phyloP scores from a whole-genome alignment of 2,329 filamentous ascomycete species.

The Apiospora hydei region DNA sequence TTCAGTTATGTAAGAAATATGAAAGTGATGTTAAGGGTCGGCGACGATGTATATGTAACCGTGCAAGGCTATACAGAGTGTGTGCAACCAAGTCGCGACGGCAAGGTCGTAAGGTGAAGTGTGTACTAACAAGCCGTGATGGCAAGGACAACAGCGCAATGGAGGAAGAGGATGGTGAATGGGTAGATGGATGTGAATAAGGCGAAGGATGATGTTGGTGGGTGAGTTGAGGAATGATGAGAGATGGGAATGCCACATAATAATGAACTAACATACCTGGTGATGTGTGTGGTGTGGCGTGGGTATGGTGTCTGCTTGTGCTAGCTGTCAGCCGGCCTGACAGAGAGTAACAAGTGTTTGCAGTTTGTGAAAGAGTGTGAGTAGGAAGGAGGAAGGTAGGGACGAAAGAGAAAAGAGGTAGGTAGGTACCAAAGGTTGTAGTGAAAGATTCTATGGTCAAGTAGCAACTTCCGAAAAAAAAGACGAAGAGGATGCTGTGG shows the following conservation, averaged over 20 bases:
- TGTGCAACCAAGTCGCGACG: neutral
- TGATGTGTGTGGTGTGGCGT: neutral
- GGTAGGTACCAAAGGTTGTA: neutral
- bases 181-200: neutral
- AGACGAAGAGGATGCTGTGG: too few species aligned
- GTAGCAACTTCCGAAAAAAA: neutral
- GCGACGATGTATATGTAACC: neutral
- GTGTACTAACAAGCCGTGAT: neutral
- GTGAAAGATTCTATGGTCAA: neutral
- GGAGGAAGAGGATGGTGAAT: neutral
- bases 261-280: conserved; percentile 1
- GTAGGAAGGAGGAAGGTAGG: neutral
- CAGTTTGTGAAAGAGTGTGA: neutral
- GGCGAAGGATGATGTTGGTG: neutral
- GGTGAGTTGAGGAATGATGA: neutral
- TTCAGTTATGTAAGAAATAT: neutral
- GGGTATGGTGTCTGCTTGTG: neutral
- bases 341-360: neutral
- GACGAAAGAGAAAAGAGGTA: neutral
- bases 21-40: neutral
- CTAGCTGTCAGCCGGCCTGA: neutral
- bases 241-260: neutral
- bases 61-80: neutral
- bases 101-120: neutral
- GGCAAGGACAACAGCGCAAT: neutral